Evolutionary conservation across 257 asterid species (phyloP), one percentile per base, ranked within the genome.

Genomic region (Thymus mandschuricus): DNA sequence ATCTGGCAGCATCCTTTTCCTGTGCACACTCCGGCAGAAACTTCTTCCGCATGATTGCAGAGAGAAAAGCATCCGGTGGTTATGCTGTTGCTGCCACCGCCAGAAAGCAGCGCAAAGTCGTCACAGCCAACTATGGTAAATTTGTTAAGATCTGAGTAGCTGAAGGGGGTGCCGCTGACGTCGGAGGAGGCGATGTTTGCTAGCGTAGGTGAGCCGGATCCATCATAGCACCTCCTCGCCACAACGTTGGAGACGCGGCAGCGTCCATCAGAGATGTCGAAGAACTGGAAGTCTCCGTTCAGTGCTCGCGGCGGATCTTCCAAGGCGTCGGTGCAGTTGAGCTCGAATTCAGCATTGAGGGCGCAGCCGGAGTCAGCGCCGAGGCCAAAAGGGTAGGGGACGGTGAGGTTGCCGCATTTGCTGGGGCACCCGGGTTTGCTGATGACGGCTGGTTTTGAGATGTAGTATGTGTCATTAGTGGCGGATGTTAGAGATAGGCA

Each of bases 1-100:
- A 81, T 84, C 70, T 88, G 96, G 77, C 97, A 86, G 69, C 97
- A 90, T 1, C 97, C 96, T 3, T 73, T 66, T 4, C 96, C 96
- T 0, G 89, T 64, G 80, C 97, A 90, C 3, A 45, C 65, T 1
- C 90, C 91, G 30, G 33, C 62, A 8, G 43, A 35, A 38, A 85
- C 87, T 3, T 83, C 82, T 9, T 60, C 85, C 2, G 60, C 15
- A 2, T 13, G 8, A 6, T 34, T 28, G 38, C 60, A 0, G 8
- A 81, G 21, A 0, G 88, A 2, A 3, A 79, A 28, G 65, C 93
- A 88, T 38, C 97, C 92, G 33, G 82, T 76, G 1, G 81, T 80
- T 76, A 85, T 80, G 33, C 5, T 62, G 0, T 41, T 28, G 15
- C 40, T 45, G 38, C 70, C 40, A 3, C 33, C 8, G 31, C 78